Percentiles rank a stretch among this genome's conserved stretches.
Conservation (phyloP, 352 stramenopile genomes). For the Elongisporangium undulatum region DNA sequence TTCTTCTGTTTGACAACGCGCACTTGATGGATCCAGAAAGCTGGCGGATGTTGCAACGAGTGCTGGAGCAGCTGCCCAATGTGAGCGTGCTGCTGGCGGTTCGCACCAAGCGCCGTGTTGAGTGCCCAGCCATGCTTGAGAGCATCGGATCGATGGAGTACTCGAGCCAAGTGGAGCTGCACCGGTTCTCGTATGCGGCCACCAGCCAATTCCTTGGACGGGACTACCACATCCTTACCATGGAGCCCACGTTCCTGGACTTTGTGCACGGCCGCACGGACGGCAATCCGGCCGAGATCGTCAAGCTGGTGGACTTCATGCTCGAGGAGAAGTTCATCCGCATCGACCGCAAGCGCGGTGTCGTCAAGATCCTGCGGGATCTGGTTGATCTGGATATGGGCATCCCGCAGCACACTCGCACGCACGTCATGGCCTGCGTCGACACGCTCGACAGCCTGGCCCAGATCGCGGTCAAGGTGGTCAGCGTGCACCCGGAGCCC, state of each 20-base stretch:
- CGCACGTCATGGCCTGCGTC: conserved; percentile 65
- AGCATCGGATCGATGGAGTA: neutral
- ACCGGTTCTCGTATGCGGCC: conserved; percentile 55
- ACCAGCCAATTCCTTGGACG: conserved; percentile 72
- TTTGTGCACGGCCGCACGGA: conserved; percentile 67
- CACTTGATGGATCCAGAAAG: conserved; percentile 72
- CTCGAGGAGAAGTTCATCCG: conserved; percentile 55
- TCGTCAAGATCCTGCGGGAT: conserved; percentile 59
- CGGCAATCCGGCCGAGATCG: conserved; percentile 58
- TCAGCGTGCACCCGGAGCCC: conserved; percentile 62
- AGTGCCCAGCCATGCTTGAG: conserved; percentile 15
- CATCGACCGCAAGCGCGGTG: conserved; percentile 39
- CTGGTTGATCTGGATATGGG: conserved; percentile 73
- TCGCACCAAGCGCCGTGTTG: conserved; percentile 30
- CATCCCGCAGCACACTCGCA: conserved; percentile 64
- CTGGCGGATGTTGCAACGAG: conserved; percentile 49
- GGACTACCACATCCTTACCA: conserved; percentile 73
- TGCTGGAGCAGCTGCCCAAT: conserved; percentile 51
- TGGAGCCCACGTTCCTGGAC: conserved; percentile 69
- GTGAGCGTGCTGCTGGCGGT: conserved; percentile 51
- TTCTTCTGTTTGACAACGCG: conserved; percentile 71
- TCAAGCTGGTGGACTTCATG: conserved; percentile 71
- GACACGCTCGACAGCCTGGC: conserved; percentile 44
- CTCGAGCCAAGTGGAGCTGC: conserved; percentile 23
- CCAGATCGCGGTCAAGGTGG: conserved; percentile 59